Percentiles rank a stretch among this genome's conserved stretches.
These are phyloP conservation scores for Colletotrichum gigasporum DNA, from an alignment of 2,329 filamentous ascomycete species.

Conservation along the genomic window DNA sequence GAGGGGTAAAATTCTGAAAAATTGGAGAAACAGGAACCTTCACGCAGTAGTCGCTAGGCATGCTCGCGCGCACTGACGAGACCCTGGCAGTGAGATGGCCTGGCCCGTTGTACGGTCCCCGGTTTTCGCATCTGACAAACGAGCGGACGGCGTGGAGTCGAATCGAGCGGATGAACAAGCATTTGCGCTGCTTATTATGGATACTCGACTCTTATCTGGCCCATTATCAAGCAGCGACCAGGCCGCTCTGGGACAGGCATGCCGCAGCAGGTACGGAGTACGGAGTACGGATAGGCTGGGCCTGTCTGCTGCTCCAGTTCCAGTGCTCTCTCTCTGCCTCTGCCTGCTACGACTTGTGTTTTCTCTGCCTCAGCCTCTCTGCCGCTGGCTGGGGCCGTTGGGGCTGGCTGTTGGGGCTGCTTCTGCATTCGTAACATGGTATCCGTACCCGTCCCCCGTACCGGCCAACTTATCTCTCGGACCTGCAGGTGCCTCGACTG, in stretches of 20 bases:
- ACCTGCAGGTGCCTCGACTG: constrained; percentile 24
- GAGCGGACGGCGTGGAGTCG: constrained; percentile 24
- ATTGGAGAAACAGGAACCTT: constrained; percentile 26
- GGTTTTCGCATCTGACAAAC: constrained; percentile 31
- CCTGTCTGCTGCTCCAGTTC: constrained; percentile 1
- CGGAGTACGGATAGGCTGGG: not conserved
- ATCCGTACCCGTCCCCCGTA: constrained; percentile 17
- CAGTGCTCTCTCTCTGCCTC: constrained; percentile 6
- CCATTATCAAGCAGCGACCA: constrained; percentile 26
- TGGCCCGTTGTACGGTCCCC: constrained; percentile 23
- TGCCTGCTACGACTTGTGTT: not conserved
- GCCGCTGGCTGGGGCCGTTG: constrained; percentile 12
- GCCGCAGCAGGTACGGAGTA: not conserved
- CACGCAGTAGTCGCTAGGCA: constrained; percentile 10
- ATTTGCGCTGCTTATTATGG: constrained; percentile 29
- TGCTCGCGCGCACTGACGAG: constrained; percentile 21
- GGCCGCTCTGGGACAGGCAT: constrained; percentile 15
- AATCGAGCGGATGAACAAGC: constrained; percentile 32
- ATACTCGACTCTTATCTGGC: constrained; percentile 13
- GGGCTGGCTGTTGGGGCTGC: constrained; percentile 22
- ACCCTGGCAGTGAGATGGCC: constrained; percentile 23
- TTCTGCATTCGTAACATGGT: constrained; percentile 4
- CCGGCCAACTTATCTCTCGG: constrained; percentile 22
- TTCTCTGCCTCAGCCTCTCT: not conserved
- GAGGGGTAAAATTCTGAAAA: constrained; percentile 31